These are phyloP conservation scores for Hortiboletus campestris DNA, from an alignment of 768 basidiomycete species.

Conservation along the genomic window DNA sequence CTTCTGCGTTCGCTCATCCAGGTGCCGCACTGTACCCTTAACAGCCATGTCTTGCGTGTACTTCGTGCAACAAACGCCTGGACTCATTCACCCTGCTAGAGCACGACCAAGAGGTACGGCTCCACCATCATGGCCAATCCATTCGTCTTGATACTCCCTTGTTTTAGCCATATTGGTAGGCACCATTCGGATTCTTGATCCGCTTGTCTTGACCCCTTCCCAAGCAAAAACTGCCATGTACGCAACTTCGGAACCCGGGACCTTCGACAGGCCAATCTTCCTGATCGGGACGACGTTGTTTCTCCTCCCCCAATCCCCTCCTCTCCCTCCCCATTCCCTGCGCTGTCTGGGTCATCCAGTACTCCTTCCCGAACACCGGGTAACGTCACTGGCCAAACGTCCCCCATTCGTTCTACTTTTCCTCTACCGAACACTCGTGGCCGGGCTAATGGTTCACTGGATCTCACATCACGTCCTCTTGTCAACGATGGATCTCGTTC, in stretches of 20 bases:
- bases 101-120: slow-evolving; percentile 73
- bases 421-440: slow-evolving; percentile 32
- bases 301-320: slow-evolving; percentile 31
- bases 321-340: slow-evolving; percentile 29
- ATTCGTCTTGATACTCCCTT: slow-evolving; percentile 1
- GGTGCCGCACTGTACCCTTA: not conserved
- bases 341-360: slow-evolving; percentile 1
- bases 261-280: slow-evolving; percentile 69
- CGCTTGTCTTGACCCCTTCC: not conserved
- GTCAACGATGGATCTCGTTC: slow-evolving; percentile 23
- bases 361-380: slow-evolving; percentile 14
- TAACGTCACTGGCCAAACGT: slow-evolving; percentile 23
- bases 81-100: slow-evolving; percentile 77
- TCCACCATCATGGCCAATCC: not conserved
- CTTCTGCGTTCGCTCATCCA: not conserved
- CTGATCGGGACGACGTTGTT: slow-evolving; percentile 42
- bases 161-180: slow-evolving; percentile 46
- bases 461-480: slow-evolving; percentile 21
- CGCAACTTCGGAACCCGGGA: slow-evolving; percentile 78
- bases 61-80: slow-evolving; percentile 70
- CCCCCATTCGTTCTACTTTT: slow-evolving; percentile 33
- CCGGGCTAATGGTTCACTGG: slow-evolving; percentile 23
- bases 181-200: not conserved
- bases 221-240: slow-evolving; percentile 79
- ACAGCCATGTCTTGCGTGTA: slow-evolving; percentile 80